Conservation (phyloP, 371 early-diverging fungal genomes). For the Mortierella sp. region DNA sequence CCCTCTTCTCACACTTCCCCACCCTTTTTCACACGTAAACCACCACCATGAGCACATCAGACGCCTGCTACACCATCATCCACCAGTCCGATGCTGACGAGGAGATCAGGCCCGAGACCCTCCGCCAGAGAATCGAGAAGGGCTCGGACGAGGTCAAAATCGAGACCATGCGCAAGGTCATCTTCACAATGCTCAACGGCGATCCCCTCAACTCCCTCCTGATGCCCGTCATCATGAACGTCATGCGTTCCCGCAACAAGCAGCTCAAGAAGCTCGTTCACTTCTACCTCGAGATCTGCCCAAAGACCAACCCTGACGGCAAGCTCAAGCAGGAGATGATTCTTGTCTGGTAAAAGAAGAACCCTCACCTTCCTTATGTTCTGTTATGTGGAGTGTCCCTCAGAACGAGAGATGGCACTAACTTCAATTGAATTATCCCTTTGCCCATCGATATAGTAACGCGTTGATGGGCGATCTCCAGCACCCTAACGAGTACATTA, state of each 20-base stretch:
- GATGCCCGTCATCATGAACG: slow-evolving; percentile 97
- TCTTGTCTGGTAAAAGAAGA: slow-evolving; percentile 84
- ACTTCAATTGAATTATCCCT: neutral
- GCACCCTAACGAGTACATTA: slow-evolving; percentile 99
- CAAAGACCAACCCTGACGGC: slow-evolving; percentile 93
- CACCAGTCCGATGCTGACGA: slow-evolving; percentile 77
- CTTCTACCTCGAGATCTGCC: slow-evolving; percentile 97
- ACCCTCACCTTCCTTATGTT: neutral
- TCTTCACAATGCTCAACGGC: slow-evolving; percentile 92
- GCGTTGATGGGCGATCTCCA: slow-evolving; percentile 97
- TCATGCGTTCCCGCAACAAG: slow-evolving; percentile 93
- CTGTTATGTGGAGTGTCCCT: neutral
- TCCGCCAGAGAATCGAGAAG: slow-evolving; percentile 87
- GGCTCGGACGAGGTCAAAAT: slow-evolving; percentile 93
- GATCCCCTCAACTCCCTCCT: slow-evolving; percentile 91
- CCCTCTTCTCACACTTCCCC: neutral
- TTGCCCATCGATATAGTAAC: slow-evolving; percentile 73
- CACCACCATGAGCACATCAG: slow-evolving; percentile 56
- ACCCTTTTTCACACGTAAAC: neutral
- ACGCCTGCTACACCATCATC: slow-evolving; percentile 79
- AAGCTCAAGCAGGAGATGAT: slow-evolving; percentile 97
- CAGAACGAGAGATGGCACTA: neutral
- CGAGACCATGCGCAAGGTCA: slow-evolving; percentile 93
- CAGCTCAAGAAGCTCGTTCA: slow-evolving; percentile 96
- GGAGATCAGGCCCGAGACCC: slow-evolving; percentile 75